Base-by-base conservation (phyloP, 805 yeast genomes). In the Saccharomycopsis sp. region DNA sequence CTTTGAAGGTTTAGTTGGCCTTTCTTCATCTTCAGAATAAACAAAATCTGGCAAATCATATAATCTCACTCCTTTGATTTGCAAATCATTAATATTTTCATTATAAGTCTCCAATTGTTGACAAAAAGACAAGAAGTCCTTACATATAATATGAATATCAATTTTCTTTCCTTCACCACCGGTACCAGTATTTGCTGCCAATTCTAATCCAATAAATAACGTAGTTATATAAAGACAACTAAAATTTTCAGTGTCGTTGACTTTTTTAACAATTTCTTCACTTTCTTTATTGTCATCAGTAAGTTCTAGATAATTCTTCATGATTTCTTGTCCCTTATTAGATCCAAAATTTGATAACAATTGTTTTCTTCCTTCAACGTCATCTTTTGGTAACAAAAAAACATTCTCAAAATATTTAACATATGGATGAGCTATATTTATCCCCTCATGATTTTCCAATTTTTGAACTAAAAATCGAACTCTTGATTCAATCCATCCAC, bases 401-500 rank as follows among this genome's bases (percentile, higher is more conserved):
- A 75, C 65, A 38, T 73, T 68, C 40, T 75, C 81, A 58, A 85
- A 82, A 11, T 81, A 79, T 56, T 87, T 85, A 16, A 84, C 83
- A 59, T 76, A 93, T 1, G 98, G 97, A 62, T 89, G 97, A 0
- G 96, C 97, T 24, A 87, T 53, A 42, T 71, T 77, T 20, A 93
- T 77, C 0, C 94, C 93, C 3, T 77, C 79, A 17, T 80, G 65
- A 4, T 76, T 69, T 60, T 93, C 98, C 40, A 93, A 70, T 59
- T 88, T 93, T 54, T 76, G 83, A 27, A 93, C 95, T 27, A 93
- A 62, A 34, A 83, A 64, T 53, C 98, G 75, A 36, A 90, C 61
- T 62, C 83, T 86, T 55, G 95, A 80, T 62, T 93, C 97, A 8
- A 93, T 90, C 67, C 90, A 68, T 7, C 98, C 97, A 53, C 86